Evolutionary conservation across 768 basidiomycete genomes (phyloP).

Genomic region (Leccinum boreale): DNA sequence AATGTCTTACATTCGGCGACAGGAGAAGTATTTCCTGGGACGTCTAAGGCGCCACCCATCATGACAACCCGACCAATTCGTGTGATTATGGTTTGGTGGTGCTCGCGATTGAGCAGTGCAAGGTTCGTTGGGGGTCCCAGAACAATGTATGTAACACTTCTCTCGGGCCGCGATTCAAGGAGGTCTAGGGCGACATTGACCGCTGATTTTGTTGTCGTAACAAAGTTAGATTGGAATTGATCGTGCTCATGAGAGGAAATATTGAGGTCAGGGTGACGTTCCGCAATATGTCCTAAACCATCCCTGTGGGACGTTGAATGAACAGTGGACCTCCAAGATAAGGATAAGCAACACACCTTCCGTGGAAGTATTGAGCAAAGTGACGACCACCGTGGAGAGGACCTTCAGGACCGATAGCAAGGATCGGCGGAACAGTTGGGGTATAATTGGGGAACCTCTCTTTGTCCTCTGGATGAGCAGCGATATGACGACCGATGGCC

Average conservation of each 20-base stretch:
- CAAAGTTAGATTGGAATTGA: slow-evolving; percentile 42
- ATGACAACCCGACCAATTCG: slow-evolving; percentile 74
- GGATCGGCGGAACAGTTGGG: slow-evolving; percentile 49
- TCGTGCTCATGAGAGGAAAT: slow-evolving; percentile 8
- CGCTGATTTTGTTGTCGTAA: slow-evolving; percentile 43
- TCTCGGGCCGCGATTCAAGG: slow-evolving; percentile 45
- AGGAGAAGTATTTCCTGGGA: slow-evolving; percentile 83
- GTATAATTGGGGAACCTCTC: slow-evolving; percentile 62
- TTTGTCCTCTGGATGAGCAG: slow-evolving; percentile 49
- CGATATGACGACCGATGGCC: slow-evolving; percentile 57
- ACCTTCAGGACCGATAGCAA: slow-evolving; percentile 58
- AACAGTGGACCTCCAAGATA: neutral
- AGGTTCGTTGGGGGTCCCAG: slow-evolving; percentile 82
- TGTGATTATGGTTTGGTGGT: slow-evolving; percentile 49
- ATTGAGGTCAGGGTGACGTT: slow-evolving; percentile 65
- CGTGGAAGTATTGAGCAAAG: slow-evolving; percentile 84
- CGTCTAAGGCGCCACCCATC: slow-evolving; percentile 94
- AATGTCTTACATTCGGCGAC: slow-evolving; percentile 73
- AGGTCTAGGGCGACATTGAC: slow-evolving; percentile 55
- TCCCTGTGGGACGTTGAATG: slow-evolving; percentile 44
- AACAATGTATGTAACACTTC: slow-evolving; percentile 66
- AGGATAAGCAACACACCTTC: slow-evolving; percentile 44
- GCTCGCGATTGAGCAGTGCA: slow-evolving; percentile 56
- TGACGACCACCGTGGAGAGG: slow-evolving; percentile 73
- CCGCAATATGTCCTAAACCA: slow-evolving; percentile 58